Percentiles rank a stretch among this genome's conserved stretches.
These are phyloP conservation scores for Auriscalpium vulgare DNA, from an alignment of 768 basidiomycete species.

Conservation along the genomic window DNA sequence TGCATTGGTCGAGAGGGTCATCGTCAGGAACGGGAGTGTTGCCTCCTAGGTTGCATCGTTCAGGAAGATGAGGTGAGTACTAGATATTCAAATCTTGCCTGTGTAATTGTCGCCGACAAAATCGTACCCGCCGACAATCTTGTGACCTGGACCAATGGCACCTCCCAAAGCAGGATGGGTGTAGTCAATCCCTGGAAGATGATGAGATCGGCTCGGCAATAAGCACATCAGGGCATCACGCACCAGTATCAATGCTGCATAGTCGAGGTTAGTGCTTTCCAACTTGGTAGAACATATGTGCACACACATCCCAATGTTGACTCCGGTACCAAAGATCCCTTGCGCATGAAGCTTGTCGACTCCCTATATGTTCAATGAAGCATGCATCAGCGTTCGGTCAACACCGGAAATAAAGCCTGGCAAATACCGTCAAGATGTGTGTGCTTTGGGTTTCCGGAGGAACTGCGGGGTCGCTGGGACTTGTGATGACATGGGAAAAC, in stretches of 20 bases:
- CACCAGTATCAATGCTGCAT: conserved; percentile 37
- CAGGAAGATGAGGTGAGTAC: too few relatives aligned
- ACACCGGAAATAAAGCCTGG: neutral
- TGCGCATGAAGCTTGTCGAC: conserved; percentile 58
- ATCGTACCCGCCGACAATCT: conserved; percentile 45
- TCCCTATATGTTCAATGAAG: conserved; percentile 29
- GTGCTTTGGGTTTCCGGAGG: conserved; percentile 42
- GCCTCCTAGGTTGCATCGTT: conserved; percentile 18
- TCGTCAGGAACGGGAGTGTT: conserved; percentile 43
- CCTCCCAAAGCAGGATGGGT: conserved; percentile 49
- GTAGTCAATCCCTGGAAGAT: conserved; percentile 41
- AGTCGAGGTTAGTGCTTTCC: neutral
- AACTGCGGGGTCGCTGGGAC: conserved; percentile 31
- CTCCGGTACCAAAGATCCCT: conserved; percentile 53
- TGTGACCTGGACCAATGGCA: conserved; percentile 46
- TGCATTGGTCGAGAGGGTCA: conserved; percentile 47
- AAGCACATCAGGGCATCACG: neutral
- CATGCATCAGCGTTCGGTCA: neutral
- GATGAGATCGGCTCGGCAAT: neutral
- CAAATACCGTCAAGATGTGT: conserved; percentile 45
- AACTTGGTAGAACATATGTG: neutral
- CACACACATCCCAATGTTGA: conserved; percentile 59
- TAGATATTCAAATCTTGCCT: conserved; percentile 23
- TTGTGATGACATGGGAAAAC: conserved; percentile 32
- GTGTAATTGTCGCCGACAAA: conserved; percentile 49